Base-by-base conservation (phyloP, 2,329 filamentous ascomycete species). In the Pestalotiopsis sp. region DNA sequence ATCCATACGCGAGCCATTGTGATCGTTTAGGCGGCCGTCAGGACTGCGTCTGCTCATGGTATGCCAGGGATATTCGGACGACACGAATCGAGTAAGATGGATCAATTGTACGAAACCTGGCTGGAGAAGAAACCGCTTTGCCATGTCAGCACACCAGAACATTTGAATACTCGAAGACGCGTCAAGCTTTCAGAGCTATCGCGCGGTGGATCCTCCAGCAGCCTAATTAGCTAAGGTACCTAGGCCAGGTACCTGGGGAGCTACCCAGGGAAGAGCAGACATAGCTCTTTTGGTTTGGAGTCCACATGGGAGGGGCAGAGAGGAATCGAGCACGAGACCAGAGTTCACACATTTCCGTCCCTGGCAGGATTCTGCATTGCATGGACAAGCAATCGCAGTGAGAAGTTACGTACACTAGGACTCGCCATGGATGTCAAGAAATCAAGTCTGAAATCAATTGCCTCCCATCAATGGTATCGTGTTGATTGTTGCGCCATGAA, bases 181-280 rank as follows among this genome's bases (percentile, higher is more conserved):
- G 57, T 59, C 57, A 59, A 59, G 23, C 57, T 59, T 36, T 36
- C 31, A 36, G n/a, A 59, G 57, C 57, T 59, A 17, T 59, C 57
- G 57, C 57, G 25, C 39, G 59, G 14, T 20, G 25, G 59, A 39
- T 27, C 31, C n/a, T 17, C 25, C 20, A 31, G 1, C 36, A 62
- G 27, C 13, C 25, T 20, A 39, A 14, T 17, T 9, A 17, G 27
- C 27, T 38, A 31, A 31, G 4, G 7, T 36, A 9, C 31, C 31
- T 36, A 36, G 31, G 31, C 9, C 31, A 36, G 31, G 31, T 36
- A 36, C 31, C 31, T 36, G 31, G 31, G 31, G 31, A 36, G 31
- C 31, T 36, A 36, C 31, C 31, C 31, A 36, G 31, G 31, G 9
- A 36, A 36, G 7, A 9, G 31, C 23, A 23, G 23, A 23, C 31